Evolutionary conservation across 495 filamentous ascomycete species (phyloP).

Genomic region (Ascodesmis nigricans): DNA sequence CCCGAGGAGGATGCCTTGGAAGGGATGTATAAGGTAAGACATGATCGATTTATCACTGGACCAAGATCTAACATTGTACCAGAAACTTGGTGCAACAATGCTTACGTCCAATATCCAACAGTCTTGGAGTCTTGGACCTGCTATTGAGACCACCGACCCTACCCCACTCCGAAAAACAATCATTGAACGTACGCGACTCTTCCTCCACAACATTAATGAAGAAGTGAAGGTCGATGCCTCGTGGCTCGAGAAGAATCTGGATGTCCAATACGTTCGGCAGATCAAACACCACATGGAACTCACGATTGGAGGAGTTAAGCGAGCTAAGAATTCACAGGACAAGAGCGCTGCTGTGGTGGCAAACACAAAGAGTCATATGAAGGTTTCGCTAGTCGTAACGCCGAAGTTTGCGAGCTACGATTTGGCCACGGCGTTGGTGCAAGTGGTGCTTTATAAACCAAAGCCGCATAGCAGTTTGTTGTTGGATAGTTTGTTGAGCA

Average conservation of each 20-base stretch:
- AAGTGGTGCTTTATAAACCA: slow-evolving; percentile 56
- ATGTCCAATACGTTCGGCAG: slow-evolving; percentile 49
- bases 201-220: slow-evolving; percentile 45
- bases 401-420: slow-evolving; percentile 58
- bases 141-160: slow-evolving; percentile 29
- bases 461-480: slow-evolving; percentile 67
- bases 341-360: slow-evolving; percentile 15
- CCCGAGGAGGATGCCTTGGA: slow-evolving; percentile 77
- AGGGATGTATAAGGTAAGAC: slow-evolving; percentile 42
- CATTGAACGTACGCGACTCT: slow-evolving; percentile 65
- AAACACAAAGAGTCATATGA: slow-evolving; percentile 22
- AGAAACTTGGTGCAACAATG: slow-evolving; percentile 1
- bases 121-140: slow-evolving; percentile 24
- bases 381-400: slow-evolving; percentile 36
- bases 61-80: slow-evolving; percentile 3
- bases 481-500: slow-evolving; percentile 67
- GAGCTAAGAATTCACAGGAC: slow-evolving; percentile 9
- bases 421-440: slow-evolving; percentile 63
- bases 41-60: not conserved
- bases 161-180: slow-evolving; percentile 51
- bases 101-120: slow-evolving; percentile 3
- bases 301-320: slow-evolving; percentile 25
- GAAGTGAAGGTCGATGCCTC: slow-evolving; percentile 63
- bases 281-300: slow-evolving; percentile 55
- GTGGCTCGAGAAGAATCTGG: slow-evolving; percentile 76